Base-by-base conservation (phyloP, 108 stramenopile genomes). In the Nitzschia palea region DNA sequence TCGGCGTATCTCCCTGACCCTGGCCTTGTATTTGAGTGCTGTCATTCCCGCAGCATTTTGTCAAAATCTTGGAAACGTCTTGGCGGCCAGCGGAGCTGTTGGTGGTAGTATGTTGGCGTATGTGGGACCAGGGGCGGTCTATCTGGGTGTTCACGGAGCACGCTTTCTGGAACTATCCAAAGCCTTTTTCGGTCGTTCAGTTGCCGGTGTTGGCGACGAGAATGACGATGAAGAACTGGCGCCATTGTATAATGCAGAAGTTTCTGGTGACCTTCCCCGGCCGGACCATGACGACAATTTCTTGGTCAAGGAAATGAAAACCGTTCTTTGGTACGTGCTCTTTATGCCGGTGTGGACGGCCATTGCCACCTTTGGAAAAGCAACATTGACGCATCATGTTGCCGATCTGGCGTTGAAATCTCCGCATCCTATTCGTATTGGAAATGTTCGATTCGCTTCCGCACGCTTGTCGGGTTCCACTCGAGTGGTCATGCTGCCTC, bases 111-210 rank as follows among this genome's bases (percentile, higher is more conserved):
- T 74, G 45, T 50, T 95, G 23, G 65, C 78, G 18, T 95, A 95
- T 60, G 83, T 95, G 60, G 90, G 87, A n/a, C 93, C 93, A 33
- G 90, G 90, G 29, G 62, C 81, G 31, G 76, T 87, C 1, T 95
- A 90, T 61, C 54, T 95, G 32, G 88, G 80, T 22, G 75, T 95
- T 1, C 89, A 95, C 65, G 89, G 88, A 0, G 81, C 65, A 22
- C 79, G 88, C 37, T 93, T 93, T 57, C 54, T 88, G 56, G 72
- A 79, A 48, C 62, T 86, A 35, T 74, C 74, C 9, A 47, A 81
- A 58, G 58, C 72, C 26, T 74, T 70, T 53, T 81, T 85, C 63
- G 80, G 82, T 54, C 31, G 42, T 0, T 44, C 50, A 42, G 14
- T 55, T 12, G n/a, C 20, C 1, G 18, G 40, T 1, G 40, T 6